These are phyloP conservation scores for Suillus hirtellus DNA, from an alignment of 768 basidiomycete species.

Conservation along the genomic window DNA sequence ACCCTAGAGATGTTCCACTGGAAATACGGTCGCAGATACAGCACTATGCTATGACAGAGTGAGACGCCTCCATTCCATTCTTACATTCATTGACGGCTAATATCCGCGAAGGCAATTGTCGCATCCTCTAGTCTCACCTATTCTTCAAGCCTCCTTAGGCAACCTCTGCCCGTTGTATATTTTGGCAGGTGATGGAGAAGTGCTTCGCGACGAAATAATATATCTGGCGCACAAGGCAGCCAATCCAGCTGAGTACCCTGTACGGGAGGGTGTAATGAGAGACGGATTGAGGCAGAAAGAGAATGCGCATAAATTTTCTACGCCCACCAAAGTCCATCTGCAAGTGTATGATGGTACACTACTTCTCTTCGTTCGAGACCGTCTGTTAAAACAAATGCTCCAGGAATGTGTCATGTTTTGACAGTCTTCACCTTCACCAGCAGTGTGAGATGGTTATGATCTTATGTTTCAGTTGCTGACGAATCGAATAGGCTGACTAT, in stretches of 20 bases:
- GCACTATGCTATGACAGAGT: slow-evolving; percentile 75
- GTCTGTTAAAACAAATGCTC: neutral
- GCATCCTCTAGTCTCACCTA: slow-evolving; percentile 73
- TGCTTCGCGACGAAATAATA: slow-evolving; percentile 75
- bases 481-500: slow-evolving; percentile 48
- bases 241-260: slow-evolving; percentile 63
- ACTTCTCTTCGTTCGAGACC: neutral
- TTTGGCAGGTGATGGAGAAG: slow-evolving; percentile 71
- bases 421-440: slow-evolving; percentile 70
- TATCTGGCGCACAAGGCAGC: slow-evolving; percentile 82
- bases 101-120: slow-evolving; percentile 46
- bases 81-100: neutral
- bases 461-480: slow-evolving; percentile 1
- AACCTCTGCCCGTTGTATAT: slow-evolving; percentile 78
- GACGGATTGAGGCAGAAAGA: slow-evolving; percentile 49
- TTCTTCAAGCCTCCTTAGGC: slow-evolving; percentile 70
- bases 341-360: slow-evolving; percentile 71
- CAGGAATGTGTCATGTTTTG: slow-evolving; percentile 74
- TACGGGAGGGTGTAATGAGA: slow-evolving; percentile 51
- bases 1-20: slow-evolving; percentile 43
- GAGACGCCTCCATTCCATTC: slow-evolving; percentile 26
- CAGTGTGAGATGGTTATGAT: slow-evolving; percentile 40
- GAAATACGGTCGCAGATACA: slow-evolving; percentile 70
- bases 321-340: slow-evolving; percentile 66
- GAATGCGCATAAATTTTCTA: slow-evolving; percentile 50